phyloP scores from a whole-genome alignment of 768 basidiomycete genomes.

The Lactarius deliciosus region DNA sequence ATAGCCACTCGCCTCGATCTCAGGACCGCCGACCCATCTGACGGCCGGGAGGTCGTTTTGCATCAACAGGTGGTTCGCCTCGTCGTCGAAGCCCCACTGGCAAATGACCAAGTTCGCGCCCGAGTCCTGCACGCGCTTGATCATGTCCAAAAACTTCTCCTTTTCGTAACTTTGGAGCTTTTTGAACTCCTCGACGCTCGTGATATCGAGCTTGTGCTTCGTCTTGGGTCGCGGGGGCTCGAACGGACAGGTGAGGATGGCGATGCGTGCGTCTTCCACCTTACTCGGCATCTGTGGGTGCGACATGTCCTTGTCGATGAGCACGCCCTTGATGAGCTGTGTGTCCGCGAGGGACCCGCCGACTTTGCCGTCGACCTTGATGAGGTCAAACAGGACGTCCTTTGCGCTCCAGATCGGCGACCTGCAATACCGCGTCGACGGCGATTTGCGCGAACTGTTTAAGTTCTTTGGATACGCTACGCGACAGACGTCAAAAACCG shows the following conservation, averaged over 20 bases:
- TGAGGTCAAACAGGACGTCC: slow-evolving; percentile 98
- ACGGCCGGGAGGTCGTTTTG: slow-evolving; percentile 97
- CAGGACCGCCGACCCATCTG: slow-evolving; percentile 98
- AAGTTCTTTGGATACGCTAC: slow-evolving; percentile 95
- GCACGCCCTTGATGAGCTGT: slow-evolving; percentile 91
- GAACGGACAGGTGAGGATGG: slow-evolving; percentile 98
- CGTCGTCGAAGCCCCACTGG: slow-evolving; percentile 99
- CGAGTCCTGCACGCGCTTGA: slow-evolving; percentile 91
- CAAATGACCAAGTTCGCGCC: slow-evolving; percentile 99
- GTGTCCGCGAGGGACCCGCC: slow-evolving; percentile 97
- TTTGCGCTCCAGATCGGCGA: slow-evolving; percentile 91
- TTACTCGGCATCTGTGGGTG: slow-evolving; percentile 96
- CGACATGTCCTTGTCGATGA: slow-evolving; percentile 99
- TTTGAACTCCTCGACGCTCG: slow-evolving; percentile 94
- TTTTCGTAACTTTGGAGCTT: slow-evolving; percentile 93
- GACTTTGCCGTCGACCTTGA: slow-evolving; percentile 99
- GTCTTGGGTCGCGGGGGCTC: slow-evolving; percentile 99
- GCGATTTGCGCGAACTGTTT: slow-evolving; percentile 96
- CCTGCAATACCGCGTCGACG: slow-evolving; percentile 92
- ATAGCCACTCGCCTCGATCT: slow-evolving; percentile 76
- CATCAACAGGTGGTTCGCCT: slow-evolving; percentile 97
- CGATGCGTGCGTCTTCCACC: slow-evolving; percentile 86
- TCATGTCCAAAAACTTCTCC: slow-evolving; percentile 97
- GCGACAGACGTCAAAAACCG: neutral
- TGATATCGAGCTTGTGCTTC: slow-evolving; percentile 98